Evolutionary conservation across 2,329 filamentous ascomycete species (phyloP), one percentile per base, ranked within the genome.

Genomic region (Fusarium zealandicum): DNA sequence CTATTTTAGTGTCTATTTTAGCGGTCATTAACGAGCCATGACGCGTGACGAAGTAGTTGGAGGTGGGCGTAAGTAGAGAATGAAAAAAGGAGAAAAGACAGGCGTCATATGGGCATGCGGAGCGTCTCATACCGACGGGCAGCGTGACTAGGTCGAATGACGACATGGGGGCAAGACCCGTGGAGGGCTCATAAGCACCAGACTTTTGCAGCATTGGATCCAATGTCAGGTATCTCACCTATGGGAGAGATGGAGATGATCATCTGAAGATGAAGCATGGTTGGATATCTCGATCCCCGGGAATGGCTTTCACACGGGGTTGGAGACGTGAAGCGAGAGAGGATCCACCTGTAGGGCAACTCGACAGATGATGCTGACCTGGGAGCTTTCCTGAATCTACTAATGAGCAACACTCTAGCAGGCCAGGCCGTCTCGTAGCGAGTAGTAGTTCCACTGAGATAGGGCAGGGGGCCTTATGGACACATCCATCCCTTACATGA

Each of bases 61-160:
- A 35, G 42, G 20, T 38, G 36, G 18, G 17, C 22, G 16, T 18
- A 13, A 25, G 22, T 13, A 25, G 9, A 25, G 22, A 25, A 25
- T 4, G 6, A 6, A 20, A 20, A 20, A 20, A 20, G 20, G 27
- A 31, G 22, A 40, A 40, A 32, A 25, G 22, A 42, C 37, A 20
- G 16, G 39, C 31, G 54, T 49, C 31, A 30, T 27, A 47, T 48
- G 58, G 46, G 46, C 55, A 60, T 40, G 47, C 33, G 27, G 40
- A 52, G 22, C 35, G 36, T 43, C 55, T 61, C 65, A 59, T 52
- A 49, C 51, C 38, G 54, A 45, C 28, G 28, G 30, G 22, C 51
- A 59, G 51, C 43, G 57, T 67, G 65, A 67, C 65, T 63, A 31
- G 52, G 40, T 41, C 49, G 57, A 54, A 54, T 65, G 63, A 66